Base-by-base conservation (phyloP, 495 filamentous ascomycete genomes). In the Aspergillus baeticus region DNA sequence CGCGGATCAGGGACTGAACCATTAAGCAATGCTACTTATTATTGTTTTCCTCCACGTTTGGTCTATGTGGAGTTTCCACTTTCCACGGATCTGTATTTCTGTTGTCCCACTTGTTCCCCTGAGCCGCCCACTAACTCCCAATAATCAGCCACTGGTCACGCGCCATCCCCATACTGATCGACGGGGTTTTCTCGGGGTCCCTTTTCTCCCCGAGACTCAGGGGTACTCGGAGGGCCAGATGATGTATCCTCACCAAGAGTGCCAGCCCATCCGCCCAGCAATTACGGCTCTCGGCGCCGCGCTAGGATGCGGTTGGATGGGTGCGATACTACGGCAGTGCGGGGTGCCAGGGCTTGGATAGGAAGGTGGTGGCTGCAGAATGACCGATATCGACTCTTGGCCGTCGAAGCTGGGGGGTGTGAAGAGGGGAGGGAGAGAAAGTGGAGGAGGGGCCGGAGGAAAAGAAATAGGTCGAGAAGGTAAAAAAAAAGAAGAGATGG, bases 361-460 rank as follows among this genome's bases (percentile, higher is more conserved):
- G 47, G 47, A 50, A 50, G 47, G 47, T 50, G 34, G 11, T 21
- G 20, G 36, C 2, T 29, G 42, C 15, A 45, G 42, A 45, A 20
- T 21, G 6, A 29, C 45, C 31, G 45, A 15, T 36, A 15, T 21
- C 46, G 31, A 49, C 46, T 49, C 45, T 48, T 49, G 46, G 46
- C 44, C 18, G 8, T 29, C n/a, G 42, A 20, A 18, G 49, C 15
- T 43, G 34, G 33, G 47, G 47, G n/a, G n/a, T n/a, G n/a, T n/a
- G n/a, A n/a, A n/a, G n/a, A n/a, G n/a, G n/a, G n/a, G n/a, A n/a
- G n/a, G n/a, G n/a, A n/a, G n/a, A n/a, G n/a, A n/a, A n/a, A n/a
- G n/a, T n/a, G n/a, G n/a, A n/a, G n/a, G n/a, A n/a, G n/a, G n/a
- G 41, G 17, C 22, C 22, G 41, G 41, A 22, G 11, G 10, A 22